Conservation (phyloP, 768 basidiomycete genomes). For the Daedaleopsis sinensis region DNA sequence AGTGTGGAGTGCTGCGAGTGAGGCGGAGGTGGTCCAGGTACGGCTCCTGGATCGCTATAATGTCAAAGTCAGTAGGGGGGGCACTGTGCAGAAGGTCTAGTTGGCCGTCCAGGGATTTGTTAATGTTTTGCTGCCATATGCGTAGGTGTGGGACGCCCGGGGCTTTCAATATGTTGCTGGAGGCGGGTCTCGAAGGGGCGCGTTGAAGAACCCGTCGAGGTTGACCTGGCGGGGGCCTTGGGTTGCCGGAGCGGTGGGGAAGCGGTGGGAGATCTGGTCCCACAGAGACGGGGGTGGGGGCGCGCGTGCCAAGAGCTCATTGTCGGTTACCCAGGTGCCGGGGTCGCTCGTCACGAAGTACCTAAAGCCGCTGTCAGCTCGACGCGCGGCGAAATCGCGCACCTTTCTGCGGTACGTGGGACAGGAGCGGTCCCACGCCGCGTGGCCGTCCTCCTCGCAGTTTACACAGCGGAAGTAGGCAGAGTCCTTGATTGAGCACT, state of each 20-base stretch:
- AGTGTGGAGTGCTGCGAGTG: constrained; percentile 20
- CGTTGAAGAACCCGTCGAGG: too few species aligned
- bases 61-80: too few species aligned
- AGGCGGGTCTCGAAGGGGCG: too few species aligned
- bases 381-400: background rate
- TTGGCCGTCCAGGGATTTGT: too few species aligned
- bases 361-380: constrained; percentile 10
- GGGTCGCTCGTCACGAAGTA: constrained; percentile 10
- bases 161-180: too few species aligned
- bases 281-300: constrained; percentile 10
- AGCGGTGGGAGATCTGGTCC: constrained; percentile 4
- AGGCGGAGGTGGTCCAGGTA: too few species aligned
- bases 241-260: background rate
- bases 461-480: constrained; percentile 25
- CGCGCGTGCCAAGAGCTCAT: constrained; percentile 1
- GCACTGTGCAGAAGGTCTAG: too few species aligned
- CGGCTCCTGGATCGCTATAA: too few species aligned
- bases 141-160: too few species aligned
- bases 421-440: constrained; percentile 31
- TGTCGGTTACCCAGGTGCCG: constrained; percentile 4
- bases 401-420: background rate
- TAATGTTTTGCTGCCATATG: too few species aligned
- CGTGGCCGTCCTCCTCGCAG: constrained; percentile 32
- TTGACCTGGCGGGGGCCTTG: background rate
- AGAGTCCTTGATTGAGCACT: constrained; percentile 12